Evolutionary conservation across 2,329 filamentous ascomycete species (phyloP), one percentile per base, ranked within the genome.

Genomic region (Scedosporium aurantiacum): DNA sequence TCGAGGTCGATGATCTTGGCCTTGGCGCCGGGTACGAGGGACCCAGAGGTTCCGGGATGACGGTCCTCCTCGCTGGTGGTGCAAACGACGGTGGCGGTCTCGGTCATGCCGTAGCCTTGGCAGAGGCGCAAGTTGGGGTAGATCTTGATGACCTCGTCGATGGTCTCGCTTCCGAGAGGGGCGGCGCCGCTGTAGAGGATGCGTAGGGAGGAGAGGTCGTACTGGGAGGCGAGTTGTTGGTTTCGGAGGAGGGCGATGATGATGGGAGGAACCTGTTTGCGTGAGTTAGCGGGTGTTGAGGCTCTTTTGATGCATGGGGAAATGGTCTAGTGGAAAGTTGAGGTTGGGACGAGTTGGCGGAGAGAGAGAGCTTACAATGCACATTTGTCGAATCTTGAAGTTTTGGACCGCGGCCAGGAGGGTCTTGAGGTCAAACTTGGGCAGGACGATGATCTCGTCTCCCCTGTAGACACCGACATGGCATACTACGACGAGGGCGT

Each of bases 41-140:
- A 83, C 1, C 89, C 89, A 0, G 83, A 88, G 1, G 86, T 88
- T 16, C 89, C 88, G 60, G 85, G 79, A 69, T 83, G 83, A 52
- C 89, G 78, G 63, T 92, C 88, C 0, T 76, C 64, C 12, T 80
- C 75, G 4, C 73, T 72, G 0, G 82, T 86, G 0, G 80, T 78
- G 65, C 76, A 81, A 1, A 90, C 82, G 0, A 88, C 85, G 0
- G 89, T 90, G 54, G 78, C 80, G 0, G 87, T 89, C 69, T 93
- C 89, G 0, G 89, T 92, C 65, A 91, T 77, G 25, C 86, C 89
- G 67, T 92, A 93, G 54, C 84, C 89, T 73, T 91, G 88, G 54
- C 84, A 78, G 55, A 92, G 79, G 2, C 74, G 73, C 82, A 88
- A 89, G 1, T 74, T 74, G 0, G 89, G 88, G 66, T 83, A 89